These are phyloP conservation scores for Torulaspora delbrueckii DNA, from an alignment of 805 yeast species.

Conservation along the genomic window DNA sequence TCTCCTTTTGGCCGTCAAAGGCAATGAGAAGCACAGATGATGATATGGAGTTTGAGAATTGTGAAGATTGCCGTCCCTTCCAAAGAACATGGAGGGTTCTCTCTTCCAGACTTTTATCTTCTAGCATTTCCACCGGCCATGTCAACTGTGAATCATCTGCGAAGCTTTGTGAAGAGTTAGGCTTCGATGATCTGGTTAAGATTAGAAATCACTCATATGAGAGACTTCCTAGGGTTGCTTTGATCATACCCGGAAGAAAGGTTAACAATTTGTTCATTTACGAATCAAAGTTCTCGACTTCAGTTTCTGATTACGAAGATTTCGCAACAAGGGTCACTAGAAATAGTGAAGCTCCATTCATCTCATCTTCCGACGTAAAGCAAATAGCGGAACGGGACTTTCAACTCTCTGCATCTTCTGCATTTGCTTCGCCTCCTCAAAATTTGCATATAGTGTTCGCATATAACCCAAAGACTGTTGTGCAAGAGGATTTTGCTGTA, in stretches of 20 bases:
- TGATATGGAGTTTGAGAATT: conserved; percentile 37
- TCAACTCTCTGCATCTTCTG: conserved; percentile 16
- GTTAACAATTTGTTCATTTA: conserved; percentile 28
- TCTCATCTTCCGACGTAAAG: conserved; percentile 15
- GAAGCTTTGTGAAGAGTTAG: conserved; percentile 49
- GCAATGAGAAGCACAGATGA: conserved; percentile 37
- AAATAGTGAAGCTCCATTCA: conserved; percentile 40
- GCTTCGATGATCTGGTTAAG: conserved; percentile 36
- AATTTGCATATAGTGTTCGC: conserved; percentile 49
- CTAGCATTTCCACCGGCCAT: conserved; percentile 45
- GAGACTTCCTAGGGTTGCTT: conserved; percentile 40
- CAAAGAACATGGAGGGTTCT: conserved; percentile 55
- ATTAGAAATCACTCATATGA: conserved; percentile 12
- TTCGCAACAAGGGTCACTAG: conserved; percentile 48
- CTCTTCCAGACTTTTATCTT: conserved; percentile 43
- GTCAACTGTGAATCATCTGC: conserved; percentile 53
- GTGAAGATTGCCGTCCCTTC: conserved; percentile 48
- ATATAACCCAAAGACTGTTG: conserved; percentile 43
- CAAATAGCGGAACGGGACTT: conserved; percentile 18
- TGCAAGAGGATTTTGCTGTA: conserved; percentile 56
- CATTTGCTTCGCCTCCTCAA: conserved; percentile 1
- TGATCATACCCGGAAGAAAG: conserved; percentile 48
- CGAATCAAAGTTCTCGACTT: conserved; percentile 21
- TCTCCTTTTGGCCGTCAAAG: conserved; percentile 63
- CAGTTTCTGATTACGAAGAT: conserved; percentile 34